phyloP scores from a whole-genome alignment of 2,329 filamentous ascomycete species.

The Didymosphaeria variabile region DNA sequence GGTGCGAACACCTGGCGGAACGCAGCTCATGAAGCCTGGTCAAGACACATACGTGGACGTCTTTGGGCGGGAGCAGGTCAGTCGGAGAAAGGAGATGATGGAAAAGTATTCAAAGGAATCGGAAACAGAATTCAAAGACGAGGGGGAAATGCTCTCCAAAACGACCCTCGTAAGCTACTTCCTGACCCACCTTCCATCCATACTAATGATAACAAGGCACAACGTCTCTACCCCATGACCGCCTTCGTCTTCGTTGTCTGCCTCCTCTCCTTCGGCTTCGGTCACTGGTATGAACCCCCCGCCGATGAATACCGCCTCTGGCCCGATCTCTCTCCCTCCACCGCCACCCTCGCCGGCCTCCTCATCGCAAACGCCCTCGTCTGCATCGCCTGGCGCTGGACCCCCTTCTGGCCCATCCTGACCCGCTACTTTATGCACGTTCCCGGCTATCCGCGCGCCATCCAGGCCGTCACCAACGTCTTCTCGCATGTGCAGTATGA shows the following conservation, averaged over 20 bases:
- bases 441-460: conserved; percentile 66
- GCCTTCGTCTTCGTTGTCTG: conserved; percentile 41
- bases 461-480: conserved; percentile 68
- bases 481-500: conserved; percentile 73
- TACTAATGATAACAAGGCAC: conserved; percentile 28
- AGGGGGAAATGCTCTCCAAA: conserved; percentile 39
- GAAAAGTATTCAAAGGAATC: conserved; percentile 39
- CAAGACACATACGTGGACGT: conserved; percentile 45
- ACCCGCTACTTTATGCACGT: conserved; percentile 66
- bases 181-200: not conserved
- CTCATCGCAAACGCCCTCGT: conserved; percentile 68
- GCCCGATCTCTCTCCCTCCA: conserved; percentile 43
- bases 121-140: conserved; percentile 32
- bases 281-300: conserved; percentile 45
- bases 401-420: conserved; percentile 70
- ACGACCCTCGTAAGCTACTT: conserved; percentile 44
- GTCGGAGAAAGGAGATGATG: conserved; percentile 38
- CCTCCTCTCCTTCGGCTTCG: conserved; percentile 37
- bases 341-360: conserved; percentile 65
- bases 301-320: conserved; percentile 41
- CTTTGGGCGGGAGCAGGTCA: conserved; percentile 45
- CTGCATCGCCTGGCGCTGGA: conserved; percentile 68
- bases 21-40: conserved; percentile 47
- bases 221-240: conserved; percentile 49
- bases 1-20: conserved; percentile 44